These are phyloP conservation scores for Cladosporium sp. DNA, from an alignment of 2,329 filamentous ascomycete genomes.

Conservation along the genomic window DNA sequence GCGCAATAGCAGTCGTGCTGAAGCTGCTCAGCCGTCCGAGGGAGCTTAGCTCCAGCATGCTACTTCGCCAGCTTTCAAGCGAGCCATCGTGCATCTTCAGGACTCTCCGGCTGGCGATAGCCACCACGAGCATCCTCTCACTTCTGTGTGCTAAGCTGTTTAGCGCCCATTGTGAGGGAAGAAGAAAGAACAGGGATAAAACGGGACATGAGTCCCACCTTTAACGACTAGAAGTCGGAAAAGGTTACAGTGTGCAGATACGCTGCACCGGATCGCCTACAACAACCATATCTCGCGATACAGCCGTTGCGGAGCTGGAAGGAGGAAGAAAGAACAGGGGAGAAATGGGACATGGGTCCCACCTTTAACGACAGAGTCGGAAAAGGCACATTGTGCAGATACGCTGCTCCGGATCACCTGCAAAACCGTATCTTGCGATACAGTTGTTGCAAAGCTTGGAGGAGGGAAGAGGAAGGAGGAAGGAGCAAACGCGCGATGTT, in stretches of 20 bases:
- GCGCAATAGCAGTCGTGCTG: background rate
- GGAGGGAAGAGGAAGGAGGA: background rate
- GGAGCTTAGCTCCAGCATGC: background rate
- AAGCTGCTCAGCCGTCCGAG: background rate
- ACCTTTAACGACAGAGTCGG: background rate
- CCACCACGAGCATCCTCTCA: background rate
- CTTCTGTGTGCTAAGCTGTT: background rate
- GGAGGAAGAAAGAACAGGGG: background rate
- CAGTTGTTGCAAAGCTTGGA: background rate
- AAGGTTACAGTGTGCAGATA: background rate
- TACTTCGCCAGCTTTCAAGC: background rate
- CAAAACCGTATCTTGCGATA: background rate
- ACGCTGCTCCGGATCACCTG: background rate
- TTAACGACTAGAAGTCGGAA: background rate
- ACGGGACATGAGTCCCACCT: background rate
- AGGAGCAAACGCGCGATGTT: background rate
- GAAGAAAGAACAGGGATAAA: background rate
- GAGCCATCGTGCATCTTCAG: background rate
- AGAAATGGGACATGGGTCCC: background rate
- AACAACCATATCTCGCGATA: background rate
- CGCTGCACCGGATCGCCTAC: too few relatives aligned
- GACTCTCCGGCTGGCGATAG: background rate
- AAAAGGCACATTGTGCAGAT: background rate
- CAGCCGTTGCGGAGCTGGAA: background rate
- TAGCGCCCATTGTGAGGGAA: background rate